Evolutionary conservation across 306 rosid species (phyloP).

Genomic region (Acmispon strigosus): DNA sequence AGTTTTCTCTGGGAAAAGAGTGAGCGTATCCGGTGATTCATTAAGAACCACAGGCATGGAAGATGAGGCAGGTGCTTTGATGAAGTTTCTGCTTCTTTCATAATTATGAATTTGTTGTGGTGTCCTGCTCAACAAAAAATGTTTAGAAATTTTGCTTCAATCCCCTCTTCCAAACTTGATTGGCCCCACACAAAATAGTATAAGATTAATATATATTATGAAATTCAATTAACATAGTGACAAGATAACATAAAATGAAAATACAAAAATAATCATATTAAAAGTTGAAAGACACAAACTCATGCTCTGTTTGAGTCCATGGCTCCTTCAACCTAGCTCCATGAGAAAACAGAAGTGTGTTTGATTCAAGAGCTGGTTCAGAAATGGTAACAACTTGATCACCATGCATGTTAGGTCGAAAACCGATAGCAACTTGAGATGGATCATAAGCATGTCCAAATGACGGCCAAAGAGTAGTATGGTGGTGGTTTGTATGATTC

Average conservation of each 20-base stretch:
- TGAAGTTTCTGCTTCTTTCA: neutral
- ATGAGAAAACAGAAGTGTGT: neutral
- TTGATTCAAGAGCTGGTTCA: neutral
- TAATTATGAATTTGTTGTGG: neutral
- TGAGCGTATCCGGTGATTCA: neutral
- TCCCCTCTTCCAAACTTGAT: conserved; percentile 14
- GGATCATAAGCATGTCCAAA: neutral
- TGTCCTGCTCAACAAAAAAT: conserved; percentile 3
- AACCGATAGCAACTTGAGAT: neutral
- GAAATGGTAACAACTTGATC: neutral
- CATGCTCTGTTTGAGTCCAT: conserved; percentile 8
- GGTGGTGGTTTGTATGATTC: neutral
- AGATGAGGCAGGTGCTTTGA: neutral
- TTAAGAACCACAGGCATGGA: neutral
- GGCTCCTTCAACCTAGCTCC: neutral
- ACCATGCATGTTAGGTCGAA: neutral
- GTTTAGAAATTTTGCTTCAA: neutral
- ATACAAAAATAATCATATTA: neutral
- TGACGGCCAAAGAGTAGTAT: neutral
- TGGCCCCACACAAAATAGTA: conserved; percentile 9
- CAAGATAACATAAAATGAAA: neutral
- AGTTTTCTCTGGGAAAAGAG: neutral
- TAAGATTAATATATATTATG: neutral
- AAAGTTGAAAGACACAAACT: neutral
- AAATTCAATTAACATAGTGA: no score